Evolutionary conservation across 2,329 filamentous ascomycete genomes (phyloP).

Genomic region (Malbranchea zuffiana): DNA sequence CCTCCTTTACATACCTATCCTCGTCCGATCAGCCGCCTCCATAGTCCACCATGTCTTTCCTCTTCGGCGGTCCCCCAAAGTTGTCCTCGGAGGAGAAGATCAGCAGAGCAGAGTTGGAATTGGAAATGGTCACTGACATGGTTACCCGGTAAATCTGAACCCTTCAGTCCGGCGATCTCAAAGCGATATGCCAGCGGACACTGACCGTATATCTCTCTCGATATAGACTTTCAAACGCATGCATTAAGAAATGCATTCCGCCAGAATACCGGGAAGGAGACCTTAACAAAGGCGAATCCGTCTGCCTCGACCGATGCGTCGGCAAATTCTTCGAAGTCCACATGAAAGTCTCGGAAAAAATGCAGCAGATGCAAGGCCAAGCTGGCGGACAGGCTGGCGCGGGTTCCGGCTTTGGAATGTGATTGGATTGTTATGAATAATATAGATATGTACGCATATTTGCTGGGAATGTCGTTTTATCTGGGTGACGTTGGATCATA

Average conservation of each 20-base stretch:
- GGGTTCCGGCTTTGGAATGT: constrained; percentile 45
- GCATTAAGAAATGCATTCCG: constrained; percentile 88
- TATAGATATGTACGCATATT: too few species aligned
- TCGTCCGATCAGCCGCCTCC: too few species aligned
- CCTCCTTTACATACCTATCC: too few species aligned
- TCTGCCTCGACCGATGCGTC: constrained; percentile 95
- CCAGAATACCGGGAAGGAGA: constrained; percentile 88
- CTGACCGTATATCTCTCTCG: not conserved
- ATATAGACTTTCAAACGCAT: constrained; percentile 65
- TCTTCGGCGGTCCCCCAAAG: constrained; percentile 64
- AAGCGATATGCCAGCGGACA: constrained; percentile 1
- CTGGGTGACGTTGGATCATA: too few species aligned
- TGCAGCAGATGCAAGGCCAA: constrained; percentile 92
- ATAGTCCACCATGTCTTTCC: constrained; percentile 53
- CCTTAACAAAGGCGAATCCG: constrained; percentile 96
- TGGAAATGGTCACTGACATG: constrained; percentile 96
- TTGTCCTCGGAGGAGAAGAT: constrained; percentile 96
- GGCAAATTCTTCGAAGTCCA: constrained; percentile 98
- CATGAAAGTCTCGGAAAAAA: constrained; percentile 92
- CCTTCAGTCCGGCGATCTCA: not conserved
- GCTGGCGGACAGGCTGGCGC: constrained; percentile 53
- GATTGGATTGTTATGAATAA: too few species aligned
- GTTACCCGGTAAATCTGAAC: constrained; percentile 67
- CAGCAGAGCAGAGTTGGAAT: constrained; percentile 87
- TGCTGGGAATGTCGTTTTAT: too few species aligned